phyloP scores from a whole-genome alignment of 2,329 filamentous ascomycete genomes.

The Harringtonia lauricola region DNA sequence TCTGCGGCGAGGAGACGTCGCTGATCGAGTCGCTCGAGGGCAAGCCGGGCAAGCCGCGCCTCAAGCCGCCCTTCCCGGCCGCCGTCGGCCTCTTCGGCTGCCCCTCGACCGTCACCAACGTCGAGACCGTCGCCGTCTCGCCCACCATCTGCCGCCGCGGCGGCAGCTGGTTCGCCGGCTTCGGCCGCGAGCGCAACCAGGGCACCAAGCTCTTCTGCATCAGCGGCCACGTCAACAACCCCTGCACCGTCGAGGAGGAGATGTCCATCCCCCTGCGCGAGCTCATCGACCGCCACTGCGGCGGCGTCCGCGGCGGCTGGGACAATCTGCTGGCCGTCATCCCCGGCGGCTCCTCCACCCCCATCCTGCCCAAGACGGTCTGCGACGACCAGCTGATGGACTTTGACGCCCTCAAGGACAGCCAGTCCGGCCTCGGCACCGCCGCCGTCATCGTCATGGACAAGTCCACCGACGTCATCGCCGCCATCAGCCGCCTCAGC shows the following conservation, averaged over 20 bases:
- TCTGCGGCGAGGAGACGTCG: constrained; percentile 96
- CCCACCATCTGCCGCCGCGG: constrained; percentile 93
- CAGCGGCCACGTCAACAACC: constrained; percentile 97
- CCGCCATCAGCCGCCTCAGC: constrained; percentile 82
- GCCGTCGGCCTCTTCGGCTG: constrained; percentile 96
- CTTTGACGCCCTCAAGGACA: constrained; percentile 96
- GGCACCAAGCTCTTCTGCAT: constrained; percentile 99
- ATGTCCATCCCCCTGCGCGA: constrained; percentile 97
- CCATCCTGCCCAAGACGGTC: constrained; percentile 78
- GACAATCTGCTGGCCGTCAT: constrained; percentile 95
- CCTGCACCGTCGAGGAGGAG: constrained; percentile 95
- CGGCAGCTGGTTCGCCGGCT: constrained; percentile 82
- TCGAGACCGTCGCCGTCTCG: constrained; percentile 91
- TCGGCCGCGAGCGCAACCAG: constrained; percentile 91
- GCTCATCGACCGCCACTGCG: constrained; percentile 96
- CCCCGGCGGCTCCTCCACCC: constrained; percentile 91
- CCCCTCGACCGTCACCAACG: constrained; percentile 94
- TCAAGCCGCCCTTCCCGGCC: constrained; percentile 97
- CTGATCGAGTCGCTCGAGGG: constrained; percentile 97
- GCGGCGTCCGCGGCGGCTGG: constrained; percentile 92
- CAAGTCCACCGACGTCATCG: constrained; percentile 91
- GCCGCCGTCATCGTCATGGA: constrained; percentile 99
- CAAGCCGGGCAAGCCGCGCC: constrained; percentile 94
- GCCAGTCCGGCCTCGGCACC: constrained; percentile 91
- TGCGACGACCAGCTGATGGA: constrained; percentile 98